Conservation (phyloP, 441 rosid species). For the Erysimum pusillum region DNA sequence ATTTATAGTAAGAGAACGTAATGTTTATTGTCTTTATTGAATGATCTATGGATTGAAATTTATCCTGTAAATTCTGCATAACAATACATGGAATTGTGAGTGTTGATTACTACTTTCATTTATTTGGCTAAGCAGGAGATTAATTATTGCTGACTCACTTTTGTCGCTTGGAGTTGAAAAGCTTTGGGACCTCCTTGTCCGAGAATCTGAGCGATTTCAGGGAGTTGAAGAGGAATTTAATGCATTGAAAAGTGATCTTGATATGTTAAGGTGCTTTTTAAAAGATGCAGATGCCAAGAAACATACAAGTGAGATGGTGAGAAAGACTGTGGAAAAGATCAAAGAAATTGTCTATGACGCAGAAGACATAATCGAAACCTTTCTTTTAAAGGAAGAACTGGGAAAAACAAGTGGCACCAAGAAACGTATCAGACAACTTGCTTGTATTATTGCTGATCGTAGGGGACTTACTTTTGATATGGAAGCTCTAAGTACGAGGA, state of each 20-base stretch:
- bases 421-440: too few species aligned
- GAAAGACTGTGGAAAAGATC: constrained; percentile 36
- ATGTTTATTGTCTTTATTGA: too few species aligned
- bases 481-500: too few species aligned
- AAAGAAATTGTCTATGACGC: constrained; percentile 44
- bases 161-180: constrained; percentile 31
- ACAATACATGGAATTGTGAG: too few species aligned
- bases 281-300: constrained; percentile 43
- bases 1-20: too few species aligned
- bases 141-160: constrained; percentile 32
- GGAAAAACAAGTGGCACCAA: background rate
- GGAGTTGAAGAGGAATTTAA: constrained; percentile 32
- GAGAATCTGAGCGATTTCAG: constrained; percentile 25
- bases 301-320: constrained; percentile 31
- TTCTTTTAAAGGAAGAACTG: constrained; percentile 11
- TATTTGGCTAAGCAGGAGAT: background rate
- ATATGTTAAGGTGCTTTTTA: constrained; percentile 38
- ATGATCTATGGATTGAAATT: too few species aligned
- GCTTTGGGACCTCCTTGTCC: constrained; percentile 38
- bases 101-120: too few species aligned
- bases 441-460: too few species aligned
- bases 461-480: too few species aligned
- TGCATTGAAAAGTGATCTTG: constrained; percentile 31
- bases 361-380: constrained; percentile 45
- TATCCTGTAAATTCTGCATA: too few species aligned